Conservation (phyloP, 495 filamentous ascomycete species). For the Neurospora sp. region DNA sequence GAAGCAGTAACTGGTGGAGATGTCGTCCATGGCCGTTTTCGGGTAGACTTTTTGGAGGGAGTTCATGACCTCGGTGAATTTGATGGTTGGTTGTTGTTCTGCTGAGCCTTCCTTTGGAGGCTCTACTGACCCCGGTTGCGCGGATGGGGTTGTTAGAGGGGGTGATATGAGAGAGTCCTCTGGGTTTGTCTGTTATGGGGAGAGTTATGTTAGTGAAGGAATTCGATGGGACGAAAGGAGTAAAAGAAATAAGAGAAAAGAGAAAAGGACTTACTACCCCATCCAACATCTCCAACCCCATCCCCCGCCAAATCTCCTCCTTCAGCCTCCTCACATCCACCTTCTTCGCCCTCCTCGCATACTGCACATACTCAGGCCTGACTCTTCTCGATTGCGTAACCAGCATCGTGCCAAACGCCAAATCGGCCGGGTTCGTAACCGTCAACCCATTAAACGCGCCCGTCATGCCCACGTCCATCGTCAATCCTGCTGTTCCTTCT, state of each 20-base stretch:
- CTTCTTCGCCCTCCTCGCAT: conserved; percentile 93
- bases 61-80: conserved; percentile 88
- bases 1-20: conserved; percentile 94
- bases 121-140: not conserved
- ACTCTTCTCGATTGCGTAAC: conserved; percentile 79
- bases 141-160: conserved; percentile 23
- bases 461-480: conserved; percentile 32
- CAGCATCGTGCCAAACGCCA: conserved; percentile 81
- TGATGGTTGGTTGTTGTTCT: conserved; percentile 28
- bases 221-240: not conserved
- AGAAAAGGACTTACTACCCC: conserved; percentile 23
- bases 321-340: conserved; percentile 95
- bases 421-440: conserved; percentile 40
- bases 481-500: conserved; percentile 12
- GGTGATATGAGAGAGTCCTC: not conserved
- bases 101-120: not conserved
- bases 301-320: conserved; percentile 90
- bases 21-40: conserved; percentile 75
- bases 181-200: not conserved
- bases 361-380: conserved; percentile 91
- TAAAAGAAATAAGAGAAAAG: conserved; percentile 9
- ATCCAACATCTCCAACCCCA: conserved; percentile 49
- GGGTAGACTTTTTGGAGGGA: conserved; percentile 78
- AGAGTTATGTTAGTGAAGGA: not conserved
- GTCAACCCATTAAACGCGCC: conserved; percentile 38